These are phyloP conservation scores for Aspergillus costaricaensis DNA, from an alignment of 2,329 filamentous ascomycete genomes.

Conservation along the genomic window DNA sequence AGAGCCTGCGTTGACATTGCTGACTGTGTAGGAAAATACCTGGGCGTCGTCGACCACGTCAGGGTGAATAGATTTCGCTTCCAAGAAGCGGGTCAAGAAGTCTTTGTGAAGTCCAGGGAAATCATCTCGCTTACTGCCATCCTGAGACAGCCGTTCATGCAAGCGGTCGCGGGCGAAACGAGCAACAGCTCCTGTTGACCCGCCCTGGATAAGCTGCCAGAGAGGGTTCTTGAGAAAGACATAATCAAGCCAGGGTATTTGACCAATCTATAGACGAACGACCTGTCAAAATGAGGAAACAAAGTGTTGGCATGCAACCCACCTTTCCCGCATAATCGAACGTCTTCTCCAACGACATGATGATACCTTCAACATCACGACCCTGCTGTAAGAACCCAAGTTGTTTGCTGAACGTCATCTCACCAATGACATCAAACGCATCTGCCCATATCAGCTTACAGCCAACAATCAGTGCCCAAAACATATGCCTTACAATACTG, in stretches of 20 bases:
- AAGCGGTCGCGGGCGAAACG: constrained; percentile 25
- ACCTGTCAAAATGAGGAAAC: background rate
- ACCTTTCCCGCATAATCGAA: constrained; percentile 31
- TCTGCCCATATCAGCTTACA: constrained; percentile 15
- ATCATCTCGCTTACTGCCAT: background rate
- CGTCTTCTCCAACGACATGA: constrained; percentile 29
- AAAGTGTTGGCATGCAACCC: background rate
- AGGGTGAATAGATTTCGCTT: constrained; percentile 4
- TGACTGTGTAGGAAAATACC: constrained; percentile 29
- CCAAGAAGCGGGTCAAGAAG: constrained; percentile 23
- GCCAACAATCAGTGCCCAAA: constrained; percentile 14
- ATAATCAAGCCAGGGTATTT: constrained; percentile 40
- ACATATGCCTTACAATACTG: constrained; percentile 22
- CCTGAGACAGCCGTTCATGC: constrained; percentile 21
- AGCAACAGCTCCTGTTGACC: constrained; percentile 24
- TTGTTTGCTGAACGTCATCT: constrained; percentile 40
- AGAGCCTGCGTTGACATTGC: constrained; percentile 35
- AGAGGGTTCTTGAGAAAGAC: constrained; percentile 39
- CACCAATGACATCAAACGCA: constrained; percentile 41
- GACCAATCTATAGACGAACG: constrained; percentile 17
- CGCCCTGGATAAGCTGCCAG: constrained; percentile 19
- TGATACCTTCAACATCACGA: constrained; percentile 35
- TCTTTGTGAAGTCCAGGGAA: background rate
- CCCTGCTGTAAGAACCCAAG: constrained; percentile 28
- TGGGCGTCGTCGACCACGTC: constrained; percentile 27